These are phyloP conservation scores for Epithemia pelagica DNA, from an alignment of 108 stramenopile species.

Conservation along the genomic window DNA sequence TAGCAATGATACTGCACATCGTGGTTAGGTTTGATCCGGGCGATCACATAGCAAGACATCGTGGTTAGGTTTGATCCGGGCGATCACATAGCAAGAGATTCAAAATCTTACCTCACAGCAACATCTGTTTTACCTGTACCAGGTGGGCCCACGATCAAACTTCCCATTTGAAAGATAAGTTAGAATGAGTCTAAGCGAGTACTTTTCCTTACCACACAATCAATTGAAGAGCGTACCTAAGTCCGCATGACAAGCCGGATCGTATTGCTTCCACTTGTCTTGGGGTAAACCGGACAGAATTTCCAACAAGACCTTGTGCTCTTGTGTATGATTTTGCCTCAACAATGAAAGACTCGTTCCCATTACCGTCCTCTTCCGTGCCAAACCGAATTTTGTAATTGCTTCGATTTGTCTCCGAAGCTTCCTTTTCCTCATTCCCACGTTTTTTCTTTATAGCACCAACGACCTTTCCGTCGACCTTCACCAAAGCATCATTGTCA, in stretches of 20 bases:
- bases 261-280: slow-evolving; percentile 93
- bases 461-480: slow-evolving; percentile 13
- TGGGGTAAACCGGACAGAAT: slow-evolving; percentile 92
- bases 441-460: neutral
- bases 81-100: no score
- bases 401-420: no score
- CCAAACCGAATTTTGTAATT: slow-evolving; percentile 59
- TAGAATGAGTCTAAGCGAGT: no score
- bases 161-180: no score
- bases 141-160: slow-evolving; percentile 92
- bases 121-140: slow-evolving; percentile 89
- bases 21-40: no score
- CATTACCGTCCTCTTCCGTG: slow-evolving; percentile 4
- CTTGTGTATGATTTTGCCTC: slow-evolving; percentile 47
- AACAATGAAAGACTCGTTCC: slow-evolving; percentile 5
- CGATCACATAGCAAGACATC: no score
- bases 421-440: no score
- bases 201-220: no score
- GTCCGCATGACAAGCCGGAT: slow-evolving; percentile 88
- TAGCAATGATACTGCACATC: slow-evolving; percentile 94
- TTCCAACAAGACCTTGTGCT: slow-evolving; percentile 40
- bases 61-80: no score
- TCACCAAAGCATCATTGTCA: slow-evolving; percentile 17
- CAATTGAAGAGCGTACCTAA: slow-evolving; percentile 59
- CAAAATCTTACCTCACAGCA: no score